Evolutionary conservation across 2,329 filamentous ascomycete genomes (phyloP).

Genomic region (Penicillium thymicola): DNA sequence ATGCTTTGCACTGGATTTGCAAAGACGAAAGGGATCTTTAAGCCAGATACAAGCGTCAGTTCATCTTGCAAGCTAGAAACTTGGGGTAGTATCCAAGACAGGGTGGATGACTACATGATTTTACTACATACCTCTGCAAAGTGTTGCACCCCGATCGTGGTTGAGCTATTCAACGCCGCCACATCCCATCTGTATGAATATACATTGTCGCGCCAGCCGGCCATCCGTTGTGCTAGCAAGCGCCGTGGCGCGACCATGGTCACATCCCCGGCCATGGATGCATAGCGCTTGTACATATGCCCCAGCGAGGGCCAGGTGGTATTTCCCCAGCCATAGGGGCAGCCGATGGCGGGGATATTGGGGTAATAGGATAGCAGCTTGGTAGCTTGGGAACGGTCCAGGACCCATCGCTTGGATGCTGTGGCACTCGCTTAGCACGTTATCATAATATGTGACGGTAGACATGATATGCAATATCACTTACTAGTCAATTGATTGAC

Average conservation of each 20-base stretch:
- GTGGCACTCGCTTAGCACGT: conserved; percentile 11
- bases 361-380: conserved; percentile 52
- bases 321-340: conserved; percentile 44
- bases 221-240: conserved; percentile 28
- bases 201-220: conserved; percentile 15
- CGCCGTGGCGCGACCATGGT: conserved; percentile 30
- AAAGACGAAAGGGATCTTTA: conserved; percentile 33
- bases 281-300: conserved; percentile 31
- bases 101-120: neutral
- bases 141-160: conserved; percentile 29
- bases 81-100: neutral
- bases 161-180: conserved; percentile 25
- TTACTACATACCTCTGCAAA: conserved; percentile 28
- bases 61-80: neutral
- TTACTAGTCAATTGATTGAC: conserved; percentile 31
- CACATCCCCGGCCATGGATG: conserved; percentile 31
- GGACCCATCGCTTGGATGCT: conserved; percentile 31
- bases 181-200: conserved; percentile 34
- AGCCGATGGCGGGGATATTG: conserved; percentile 46
- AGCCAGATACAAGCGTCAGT: neutral
- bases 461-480: neutral
- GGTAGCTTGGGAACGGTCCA: conserved; percentile 28
- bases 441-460: neutral
- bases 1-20: conserved; percentile 30
- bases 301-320: conserved; percentile 27